Base-by-base conservation (phyloP, 176 grass and related monocot species). In the Oropetium thomaeum region DNA sequence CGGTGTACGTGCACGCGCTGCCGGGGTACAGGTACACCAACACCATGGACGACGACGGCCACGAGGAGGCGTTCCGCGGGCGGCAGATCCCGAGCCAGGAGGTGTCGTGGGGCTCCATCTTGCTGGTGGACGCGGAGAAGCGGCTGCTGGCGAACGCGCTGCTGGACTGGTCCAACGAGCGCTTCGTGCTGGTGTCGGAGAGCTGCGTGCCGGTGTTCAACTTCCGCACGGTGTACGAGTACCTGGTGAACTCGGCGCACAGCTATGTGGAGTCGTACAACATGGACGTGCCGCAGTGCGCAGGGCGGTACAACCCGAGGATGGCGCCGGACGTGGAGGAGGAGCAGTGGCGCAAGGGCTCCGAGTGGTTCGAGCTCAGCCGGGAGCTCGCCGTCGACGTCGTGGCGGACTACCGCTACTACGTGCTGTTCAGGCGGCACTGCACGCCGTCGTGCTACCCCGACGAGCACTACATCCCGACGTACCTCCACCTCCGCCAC, bases 301-400 rank as follows among this genome's bases (percentile, higher is more conserved):
- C 82, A 7, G 90, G 90, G 1, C 47, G 90, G 0, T 89, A 92
- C 79, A 89, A 79, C 86, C 78, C 73, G 3, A 48, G 39, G 13
- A 92, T 92, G 89, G 90, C 87, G 23, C 90, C 83, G 2, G 83
- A 84, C 22, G 60, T 89, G 42, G 37, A 10, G 67, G 70, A 84
- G 49, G 55, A 74, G 14, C 55, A 89, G 49, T 93, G 90, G 90
- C 30, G 90, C 7, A 93, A 93, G 30, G 87, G 90, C 0, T 89
- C 90, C 1, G 81, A 93, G 77, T 93, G 90, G 90, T 93, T 93
- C 28, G 90, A 93, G 63, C 84, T 93, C 7, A 87, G 67, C 87
- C 77, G 87, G 6, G 87, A 87, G 8, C 82, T 93, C 1, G 84
- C 90, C 19, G 81, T 81, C 3, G 88, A 87, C 71, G 38, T 92